Base-by-base conservation (phyloP, 2,329 filamentous ascomycete genomes). In the Monilinia fructigena region DNA sequence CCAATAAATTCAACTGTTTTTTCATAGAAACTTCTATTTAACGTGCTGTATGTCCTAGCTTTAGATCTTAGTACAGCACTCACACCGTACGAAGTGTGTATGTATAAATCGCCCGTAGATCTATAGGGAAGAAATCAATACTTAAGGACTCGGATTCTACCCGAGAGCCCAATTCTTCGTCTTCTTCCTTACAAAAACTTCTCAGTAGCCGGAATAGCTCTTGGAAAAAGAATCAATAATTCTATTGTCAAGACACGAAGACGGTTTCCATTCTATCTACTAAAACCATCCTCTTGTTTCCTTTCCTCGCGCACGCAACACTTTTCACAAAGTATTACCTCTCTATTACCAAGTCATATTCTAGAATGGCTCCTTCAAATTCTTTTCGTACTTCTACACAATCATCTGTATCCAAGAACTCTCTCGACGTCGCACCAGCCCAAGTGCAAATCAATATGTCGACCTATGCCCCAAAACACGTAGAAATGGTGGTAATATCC, bases 1-100 rank as follows among this genome's bases (percentile, higher is more conserved):
- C 20, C 28, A 6, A 16, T 38, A 48, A 18, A 20, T 31, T 4
- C 28, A 10, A 26, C 7, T 14, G 20, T 38, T 18, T 16, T 16
- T 4, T 10, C 12, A 0, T 10, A 11, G 4, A 38, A 18, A 0
- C 1, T 26, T 38, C 16, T 18, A 38, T 50, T 12, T 1, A 5
- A 38, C 20, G 45, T 26, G 14, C 0, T n/a, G 8, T 3, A 35
- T 1, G 2, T 18, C 1, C 7, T 4, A 50, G 16, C 14, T 26
- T 4, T 8, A 23, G 12, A 6, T 12, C 18, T 16, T 26, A 18
- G 31, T 26, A 40, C 20, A 38, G 8, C 31, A 12, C n/a, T 48
- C 26, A 16, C 14, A 23, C 28, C 45, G 14, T 18, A 60, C 3
- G 14, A 8, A 60, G 26, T 42, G 4, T 48, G 35, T 20, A 28